Conservation (phyloP, 179 eudicot genomes). For the Beta macrorhiza region DNA sequence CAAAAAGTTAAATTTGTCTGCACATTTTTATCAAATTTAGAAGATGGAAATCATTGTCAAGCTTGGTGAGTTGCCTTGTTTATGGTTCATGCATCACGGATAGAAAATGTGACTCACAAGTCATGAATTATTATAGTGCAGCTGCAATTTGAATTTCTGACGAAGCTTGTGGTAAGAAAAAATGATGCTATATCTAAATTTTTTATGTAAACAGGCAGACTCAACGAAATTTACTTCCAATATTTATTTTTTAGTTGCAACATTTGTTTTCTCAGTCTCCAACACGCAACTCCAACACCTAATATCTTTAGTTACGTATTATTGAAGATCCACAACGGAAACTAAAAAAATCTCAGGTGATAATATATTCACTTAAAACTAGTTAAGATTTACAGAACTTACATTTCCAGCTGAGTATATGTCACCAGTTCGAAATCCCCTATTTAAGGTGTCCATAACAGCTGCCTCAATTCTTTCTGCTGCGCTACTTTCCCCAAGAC, state of each 20-base stretch:
- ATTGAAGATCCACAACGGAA: too few relatives aligned
- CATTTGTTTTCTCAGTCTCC: too few relatives aligned
- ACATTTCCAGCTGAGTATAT: constrained; percentile 76
- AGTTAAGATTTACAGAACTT: constrained; percentile 22
- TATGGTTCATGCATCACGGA: not conserved
- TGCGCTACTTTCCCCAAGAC: constrained; percentile 84
- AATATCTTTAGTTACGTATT: too few relatives aligned
- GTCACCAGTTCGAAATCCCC: constrained; percentile 89
- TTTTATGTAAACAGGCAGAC: too few relatives aligned
- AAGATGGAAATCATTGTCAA: not conserved
- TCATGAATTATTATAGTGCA: not conserved
- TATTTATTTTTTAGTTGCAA: too few relatives aligned
- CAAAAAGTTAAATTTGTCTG: not conserved
- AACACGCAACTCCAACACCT: too few relatives aligned
- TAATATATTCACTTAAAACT: too few relatives aligned
- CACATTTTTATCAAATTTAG: not conserved
- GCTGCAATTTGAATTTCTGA: not conserved
- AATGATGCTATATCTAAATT: too few relatives aligned
- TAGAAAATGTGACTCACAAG: not conserved
- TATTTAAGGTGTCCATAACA: constrained; percentile 67
- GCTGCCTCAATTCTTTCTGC: constrained; percentile 84
- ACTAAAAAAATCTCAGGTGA: too few relatives aligned
- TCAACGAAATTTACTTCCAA: not conserved
- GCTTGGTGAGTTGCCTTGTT: not conserved
- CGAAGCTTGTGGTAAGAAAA: too few relatives aligned